Percentiles rank a stretch among this genome's conserved stretches.
phyloP scores from a whole-genome alignment of 2,329 filamentous ascomycete genomes.

The Mycosphaerelloides madeirae region DNA sequence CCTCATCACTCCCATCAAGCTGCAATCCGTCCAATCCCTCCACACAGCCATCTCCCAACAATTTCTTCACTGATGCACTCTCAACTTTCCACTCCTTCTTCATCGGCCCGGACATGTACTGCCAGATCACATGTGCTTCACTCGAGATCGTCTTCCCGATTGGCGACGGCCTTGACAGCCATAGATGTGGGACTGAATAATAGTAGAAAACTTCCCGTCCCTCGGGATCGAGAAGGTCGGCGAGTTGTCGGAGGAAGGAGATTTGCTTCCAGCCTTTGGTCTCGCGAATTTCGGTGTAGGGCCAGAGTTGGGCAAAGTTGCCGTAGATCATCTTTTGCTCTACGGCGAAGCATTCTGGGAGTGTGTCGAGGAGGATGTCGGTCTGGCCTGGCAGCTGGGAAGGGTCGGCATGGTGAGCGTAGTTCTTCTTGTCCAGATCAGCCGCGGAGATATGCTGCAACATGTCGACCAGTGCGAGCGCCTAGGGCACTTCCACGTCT shows the following conservation, averaged over 20 bases:
- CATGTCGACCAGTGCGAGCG: not conserved
- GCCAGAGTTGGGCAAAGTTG: constrained; percentile 15
- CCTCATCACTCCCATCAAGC: constrained; percentile 11
- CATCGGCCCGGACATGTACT: constrained; percentile 1
- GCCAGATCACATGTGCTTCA: constrained; percentile 14
- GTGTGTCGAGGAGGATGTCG: constrained; percentile 11
- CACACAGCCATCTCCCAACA: constrained; percentile 16
- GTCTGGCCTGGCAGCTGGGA: not conserved
- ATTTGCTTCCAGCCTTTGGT: constrained; percentile 16
- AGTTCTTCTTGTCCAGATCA: not conserved
- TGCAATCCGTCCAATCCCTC: constrained; percentile 11
- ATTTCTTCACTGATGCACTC: constrained; percentile 9
- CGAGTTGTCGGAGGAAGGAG: constrained; percentile 18
- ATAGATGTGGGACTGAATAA: constrained; percentile 16
- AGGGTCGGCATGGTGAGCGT: too few relatives aligned
- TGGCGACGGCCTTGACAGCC: constrained; percentile 11
- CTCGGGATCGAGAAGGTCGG: constrained; percentile 13
- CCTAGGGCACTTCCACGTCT: not conserved
- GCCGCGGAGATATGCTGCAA: not conserved
- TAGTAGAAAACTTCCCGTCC: constrained; percentile 20
- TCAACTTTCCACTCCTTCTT: constrained; percentile 12
- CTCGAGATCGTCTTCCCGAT: constrained; percentile 12
- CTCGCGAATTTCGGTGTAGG: constrained; percentile 10
- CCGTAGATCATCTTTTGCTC: constrained; percentile 18
- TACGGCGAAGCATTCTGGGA: constrained; percentile 10